A percentile compares a stretch with the other conserved stretches of the same genome.
These are phyloP conservation scores for Trametes cinnabarina DNA, from an alignment of 768 basidiomycete genomes.

Conservation along the genomic window DNA sequence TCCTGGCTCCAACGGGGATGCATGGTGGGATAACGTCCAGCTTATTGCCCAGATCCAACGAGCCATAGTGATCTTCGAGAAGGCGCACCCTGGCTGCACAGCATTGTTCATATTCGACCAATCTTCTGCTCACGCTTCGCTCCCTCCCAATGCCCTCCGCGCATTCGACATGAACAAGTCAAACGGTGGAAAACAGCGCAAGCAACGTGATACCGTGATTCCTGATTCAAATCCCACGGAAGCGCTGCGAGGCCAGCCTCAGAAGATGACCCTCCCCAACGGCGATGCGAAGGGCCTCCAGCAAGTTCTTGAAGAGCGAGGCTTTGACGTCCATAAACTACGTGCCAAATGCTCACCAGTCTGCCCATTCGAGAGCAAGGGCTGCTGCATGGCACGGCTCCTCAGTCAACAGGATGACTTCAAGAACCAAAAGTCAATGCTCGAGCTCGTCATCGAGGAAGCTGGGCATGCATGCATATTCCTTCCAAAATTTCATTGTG, in stretches of 20 bases:
- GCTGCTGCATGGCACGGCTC: constrained; percentile 38
- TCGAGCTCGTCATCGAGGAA: constrained; percentile 31
- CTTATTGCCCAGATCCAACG: constrained; percentile 34
- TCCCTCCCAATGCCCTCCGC: constrained; percentile 22
- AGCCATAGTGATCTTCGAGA: constrained; percentile 38
- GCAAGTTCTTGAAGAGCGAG: constrained; percentile 36
- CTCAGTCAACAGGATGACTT: constrained; percentile 43
- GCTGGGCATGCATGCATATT: constrained; percentile 40
- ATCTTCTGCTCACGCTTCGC: constrained; percentile 38
- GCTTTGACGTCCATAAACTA: constrained; percentile 36
- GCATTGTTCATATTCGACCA: constrained; percentile 42
- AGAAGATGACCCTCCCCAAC: constrained; percentile 35
- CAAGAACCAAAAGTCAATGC: constrained; percentile 33
- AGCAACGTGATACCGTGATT: constrained; percentile 31
- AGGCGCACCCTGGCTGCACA: constrained; percentile 32
- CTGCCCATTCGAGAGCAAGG: constrained; percentile 25
- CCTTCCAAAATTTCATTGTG: constrained; percentile 45
- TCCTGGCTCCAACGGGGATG: background rate
- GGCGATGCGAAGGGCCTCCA: constrained; percentile 31
- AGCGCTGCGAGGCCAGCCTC: constrained; percentile 27
- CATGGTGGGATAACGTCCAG: constrained; percentile 40
- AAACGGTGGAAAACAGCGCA: constrained; percentile 1
- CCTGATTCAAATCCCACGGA: constrained; percentile 34
- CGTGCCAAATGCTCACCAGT: constrained; percentile 32
- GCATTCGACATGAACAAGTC: constrained; percentile 30